Conservation (phyloP, 1,284 basidiomycete species). For the Coniferiporia weirii region DNA sequence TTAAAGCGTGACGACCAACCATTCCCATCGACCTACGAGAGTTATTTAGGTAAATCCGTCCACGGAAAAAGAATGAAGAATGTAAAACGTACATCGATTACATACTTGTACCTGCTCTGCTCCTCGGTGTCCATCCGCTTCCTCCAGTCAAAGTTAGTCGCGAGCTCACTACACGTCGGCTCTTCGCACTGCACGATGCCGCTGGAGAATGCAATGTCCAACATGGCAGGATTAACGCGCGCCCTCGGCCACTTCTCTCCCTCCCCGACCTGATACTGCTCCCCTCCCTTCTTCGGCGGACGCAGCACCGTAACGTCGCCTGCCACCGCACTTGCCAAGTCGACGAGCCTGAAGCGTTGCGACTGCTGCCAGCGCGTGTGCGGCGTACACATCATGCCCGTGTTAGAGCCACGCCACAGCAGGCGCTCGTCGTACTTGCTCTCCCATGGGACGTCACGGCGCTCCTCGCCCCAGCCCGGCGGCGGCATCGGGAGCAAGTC, state of each 20-base stretch:
- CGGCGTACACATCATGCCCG: constrained; percentile 49
- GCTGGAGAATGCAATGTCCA: constrained; percentile 55
- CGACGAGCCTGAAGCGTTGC: constrained; percentile 40
- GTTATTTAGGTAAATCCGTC: background rate
- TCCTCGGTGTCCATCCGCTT: constrained; percentile 37
- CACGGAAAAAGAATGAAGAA: background rate
- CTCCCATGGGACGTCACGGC: constrained; percentile 50
- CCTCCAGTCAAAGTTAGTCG: constrained; percentile 44
- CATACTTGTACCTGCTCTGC: constrained; percentile 58
- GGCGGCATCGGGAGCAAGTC: constrained; percentile 55
- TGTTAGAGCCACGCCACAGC: constrained; percentile 65
- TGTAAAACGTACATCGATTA: constrained; percentile 48
- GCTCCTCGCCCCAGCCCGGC: constrained; percentile 37
- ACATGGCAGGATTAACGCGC: constrained; percentile 41
- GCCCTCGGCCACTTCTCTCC: constrained; percentile 30
- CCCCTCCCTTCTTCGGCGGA: constrained; percentile 21
- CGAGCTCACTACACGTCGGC: constrained; percentile 39
- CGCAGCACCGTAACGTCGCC: constrained; percentile 32
- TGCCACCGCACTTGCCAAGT: constrained; percentile 31
- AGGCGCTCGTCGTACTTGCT: constrained; percentile 51
- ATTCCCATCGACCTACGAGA: constrained; percentile 55
- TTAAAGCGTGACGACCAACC: constrained; percentile 71
- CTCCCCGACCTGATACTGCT: constrained; percentile 38
- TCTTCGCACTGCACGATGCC: constrained; percentile 32
- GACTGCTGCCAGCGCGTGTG: constrained; percentile 44